Percentiles rank a stretch among this genome's conserved stretches.
Conservation (phyloP, 2,329 filamentous ascomycete genomes). For the Neopestalotiopsis sp. region DNA sequence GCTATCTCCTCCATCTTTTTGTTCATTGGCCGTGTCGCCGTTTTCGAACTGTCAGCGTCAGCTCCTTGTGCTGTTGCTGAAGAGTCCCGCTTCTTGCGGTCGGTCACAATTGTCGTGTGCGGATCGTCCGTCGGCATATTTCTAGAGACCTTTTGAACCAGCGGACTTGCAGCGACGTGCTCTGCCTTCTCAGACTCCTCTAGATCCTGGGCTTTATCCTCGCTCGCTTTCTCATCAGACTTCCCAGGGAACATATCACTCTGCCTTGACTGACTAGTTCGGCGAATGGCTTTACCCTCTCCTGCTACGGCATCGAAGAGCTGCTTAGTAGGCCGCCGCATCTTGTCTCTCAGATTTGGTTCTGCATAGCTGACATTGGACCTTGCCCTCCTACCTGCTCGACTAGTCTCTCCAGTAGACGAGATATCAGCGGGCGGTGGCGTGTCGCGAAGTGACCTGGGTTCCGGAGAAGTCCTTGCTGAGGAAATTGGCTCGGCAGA, state of each 20-base stretch:
- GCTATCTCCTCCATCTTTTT: conserved; percentile 36
- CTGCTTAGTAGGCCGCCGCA: conserved; percentile 80
- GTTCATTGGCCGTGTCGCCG: conserved; percentile 26
- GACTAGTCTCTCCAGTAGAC: conserved; percentile 59
- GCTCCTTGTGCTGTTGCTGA: conserved; percentile 26
- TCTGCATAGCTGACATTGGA: conserved; percentile 80
- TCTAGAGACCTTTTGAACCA: conserved; percentile 45
- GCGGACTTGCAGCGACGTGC: conserved; percentile 45
- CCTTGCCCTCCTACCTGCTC: conserved; percentile 71
- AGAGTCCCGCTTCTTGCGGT: conserved; percentile 48
- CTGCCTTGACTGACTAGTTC: conserved; percentile 43
- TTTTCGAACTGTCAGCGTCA: conserved; percentile 24
- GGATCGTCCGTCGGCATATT: conserved; percentile 31
- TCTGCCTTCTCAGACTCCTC: conserved; percentile 11
- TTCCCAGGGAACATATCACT: conserved; percentile 38
- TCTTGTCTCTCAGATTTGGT: conserved; percentile 81
- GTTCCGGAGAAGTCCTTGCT: conserved; percentile 56
- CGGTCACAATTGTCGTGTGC: conserved; percentile 41
- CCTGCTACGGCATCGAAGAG: conserved; percentile 75
- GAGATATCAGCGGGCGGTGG: conserved; percentile 66
- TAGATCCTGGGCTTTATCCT: conserved; percentile 32
- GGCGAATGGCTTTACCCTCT: conserved; percentile 60
- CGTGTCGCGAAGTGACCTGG: conserved; percentile 54
- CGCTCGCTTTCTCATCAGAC: conserved; percentile 42
- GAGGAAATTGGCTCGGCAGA: conserved; percentile 48